phyloP scores from a whole-genome alignment of 2,329 filamentous ascomycete species.

The Fusarium sp. region DNA sequence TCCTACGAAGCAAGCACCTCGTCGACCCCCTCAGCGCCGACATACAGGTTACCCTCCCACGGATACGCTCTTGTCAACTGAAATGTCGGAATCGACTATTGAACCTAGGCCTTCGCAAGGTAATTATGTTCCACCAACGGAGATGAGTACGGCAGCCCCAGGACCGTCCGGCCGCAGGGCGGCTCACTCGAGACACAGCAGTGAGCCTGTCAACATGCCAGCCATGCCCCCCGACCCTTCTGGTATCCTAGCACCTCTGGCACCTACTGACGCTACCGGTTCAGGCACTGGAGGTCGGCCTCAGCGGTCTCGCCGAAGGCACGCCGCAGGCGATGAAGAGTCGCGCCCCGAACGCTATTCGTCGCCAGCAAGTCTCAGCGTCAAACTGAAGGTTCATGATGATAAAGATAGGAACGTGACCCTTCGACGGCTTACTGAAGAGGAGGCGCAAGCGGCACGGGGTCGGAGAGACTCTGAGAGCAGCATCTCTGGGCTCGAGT shows the following conservation, averaged over 20 bases:
- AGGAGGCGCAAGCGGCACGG: slow-evolving; percentile 60
- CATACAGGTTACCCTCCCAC: slow-evolving; percentile 42
- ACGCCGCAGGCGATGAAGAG: slow-evolving; percentile 57
- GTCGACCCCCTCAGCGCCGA: slow-evolving; percentile 46
- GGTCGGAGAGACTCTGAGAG: slow-evolving; percentile 62
- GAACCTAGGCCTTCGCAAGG: slow-evolving; percentile 44
- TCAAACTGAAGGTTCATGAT: slow-evolving; percentile 68
- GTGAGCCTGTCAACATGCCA: slow-evolving; percentile 59
- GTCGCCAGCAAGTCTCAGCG: slow-evolving; percentile 59
- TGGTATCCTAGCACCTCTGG: slow-evolving; percentile 48
- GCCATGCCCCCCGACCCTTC: slow-evolving; percentile 62
- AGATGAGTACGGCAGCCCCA: slow-evolving; percentile 32
- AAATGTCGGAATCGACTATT: slow-evolving; percentile 50
- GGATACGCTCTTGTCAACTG: slow-evolving; percentile 45
- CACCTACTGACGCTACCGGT: slow-evolving; percentile 43
- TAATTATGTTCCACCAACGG: slow-evolving; percentile 41
- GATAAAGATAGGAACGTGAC: slow-evolving; percentile 70
- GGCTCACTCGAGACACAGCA: slow-evolving; percentile 54
- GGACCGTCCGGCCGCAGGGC: slow-evolving; percentile 40
- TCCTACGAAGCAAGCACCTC: slow-evolving; percentile 53
- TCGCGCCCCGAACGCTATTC: slow-evolving; percentile 52
- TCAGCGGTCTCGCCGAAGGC: slow-evolving; percentile 55
- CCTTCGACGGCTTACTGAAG: slow-evolving; percentile 67
- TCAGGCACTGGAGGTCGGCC: slow-evolving; percentile 48
- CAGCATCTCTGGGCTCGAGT: slow-evolving; percentile 66